These are phyloP conservation scores for Wickerhamiella australiensis DNA, from an alignment of 805 yeast species.

Conservation along the genomic window DNA sequence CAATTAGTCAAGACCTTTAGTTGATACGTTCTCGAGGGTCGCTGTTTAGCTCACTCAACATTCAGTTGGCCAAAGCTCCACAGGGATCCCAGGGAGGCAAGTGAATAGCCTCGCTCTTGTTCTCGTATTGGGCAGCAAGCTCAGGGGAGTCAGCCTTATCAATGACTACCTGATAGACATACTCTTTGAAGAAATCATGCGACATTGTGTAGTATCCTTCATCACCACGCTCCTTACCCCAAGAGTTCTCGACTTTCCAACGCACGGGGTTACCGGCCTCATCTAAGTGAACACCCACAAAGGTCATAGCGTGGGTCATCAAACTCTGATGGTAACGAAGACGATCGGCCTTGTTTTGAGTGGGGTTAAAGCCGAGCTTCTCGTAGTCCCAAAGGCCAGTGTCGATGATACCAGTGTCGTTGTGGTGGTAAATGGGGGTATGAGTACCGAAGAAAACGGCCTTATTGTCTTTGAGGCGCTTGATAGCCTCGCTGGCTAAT, in stretches of 20 bases:
- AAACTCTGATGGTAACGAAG: slow-evolving; percentile 56
- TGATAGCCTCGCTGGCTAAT: slow-evolving; percentile 49
- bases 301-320: slow-evolving; percentile 87
- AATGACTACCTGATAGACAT: slow-evolving; percentile 60
- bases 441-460: slow-evolving; percentile 84
- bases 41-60: not conserved
- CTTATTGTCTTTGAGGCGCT: slow-evolving; percentile 57
- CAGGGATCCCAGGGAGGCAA: slow-evolving; percentile 70
- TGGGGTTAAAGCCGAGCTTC: slow-evolving; percentile 35
- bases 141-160: slow-evolving; percentile 40
- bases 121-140: slow-evolving; percentile 32
- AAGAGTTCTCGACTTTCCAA: slow-evolving; percentile 66
- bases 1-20: no score
- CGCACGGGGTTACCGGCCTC: slow-evolving; percentile 47
- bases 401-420: slow-evolving; percentile 59
- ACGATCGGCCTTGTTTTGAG: slow-evolving; percentile 52
- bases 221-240: slow-evolving; percentile 58
- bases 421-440: slow-evolving; percentile 66
- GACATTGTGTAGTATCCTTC: slow-evolving; percentile 63
- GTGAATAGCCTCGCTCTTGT: slow-evolving; percentile 36
- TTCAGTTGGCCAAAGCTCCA: slow-evolving; percentile 51
- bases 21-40: no score
- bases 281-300: slow-evolving; percentile 70
- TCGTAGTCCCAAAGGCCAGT: slow-evolving; percentile 54
- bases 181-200: slow-evolving; percentile 61